Evolutionary conservation across 2,329 filamentous ascomycete genomes (phyloP).

Genomic region (Hypoxylon sp.): DNA sequence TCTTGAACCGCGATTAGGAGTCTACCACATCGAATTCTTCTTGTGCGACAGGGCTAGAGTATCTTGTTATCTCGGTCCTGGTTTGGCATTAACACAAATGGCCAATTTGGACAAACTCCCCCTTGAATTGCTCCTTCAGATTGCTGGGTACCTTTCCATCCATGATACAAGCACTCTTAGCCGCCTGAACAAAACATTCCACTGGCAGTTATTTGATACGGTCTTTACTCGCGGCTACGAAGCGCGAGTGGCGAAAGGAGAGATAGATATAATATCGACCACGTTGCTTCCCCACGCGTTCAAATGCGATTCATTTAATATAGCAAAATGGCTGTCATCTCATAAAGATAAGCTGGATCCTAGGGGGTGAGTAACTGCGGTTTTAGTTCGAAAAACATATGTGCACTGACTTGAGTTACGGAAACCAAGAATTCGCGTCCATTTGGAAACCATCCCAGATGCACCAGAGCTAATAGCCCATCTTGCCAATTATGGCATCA

Average conservation of each 20-base stretch:
- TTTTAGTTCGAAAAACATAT: too few species aligned
- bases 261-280: background rate
- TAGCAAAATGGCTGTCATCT: conserved; percentile 3
- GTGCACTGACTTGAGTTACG: too few species aligned
- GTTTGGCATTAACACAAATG: background rate
- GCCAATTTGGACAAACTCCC: conserved; percentile 1
- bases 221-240: background rate
- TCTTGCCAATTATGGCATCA: too few species aligned
- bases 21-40: background rate
- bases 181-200: conserved; percentile 1
- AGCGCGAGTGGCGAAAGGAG: background rate
- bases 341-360: too few species aligned
- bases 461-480: too few species aligned
- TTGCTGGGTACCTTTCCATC: background rate
- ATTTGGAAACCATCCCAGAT: too few species aligned
- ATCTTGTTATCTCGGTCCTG: background rate
- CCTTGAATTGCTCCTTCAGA: background rate
- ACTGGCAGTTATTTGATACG: conserved; percentile 3
- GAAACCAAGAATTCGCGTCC: too few species aligned
- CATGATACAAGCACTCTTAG: background rate
- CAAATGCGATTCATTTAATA: background rate
- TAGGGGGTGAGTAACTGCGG: too few species aligned
- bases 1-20: too few species aligned
- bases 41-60: background rate
- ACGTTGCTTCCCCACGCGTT: background rate